These are phyloP conservation scores for Lodderomyces margitis DNA, from an alignment of 1,139 yeast genomes.

Conservation along the genomic window DNA sequence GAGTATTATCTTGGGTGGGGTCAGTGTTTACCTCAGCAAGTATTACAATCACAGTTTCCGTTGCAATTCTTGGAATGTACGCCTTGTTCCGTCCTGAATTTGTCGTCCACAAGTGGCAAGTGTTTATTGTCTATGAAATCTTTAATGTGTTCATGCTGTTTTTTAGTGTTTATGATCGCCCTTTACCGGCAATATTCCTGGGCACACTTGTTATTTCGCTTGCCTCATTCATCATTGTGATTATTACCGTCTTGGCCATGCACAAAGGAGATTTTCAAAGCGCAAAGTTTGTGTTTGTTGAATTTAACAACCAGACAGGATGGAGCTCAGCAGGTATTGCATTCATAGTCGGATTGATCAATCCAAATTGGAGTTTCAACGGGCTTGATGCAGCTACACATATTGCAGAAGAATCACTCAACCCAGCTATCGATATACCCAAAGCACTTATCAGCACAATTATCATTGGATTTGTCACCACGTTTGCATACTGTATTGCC, in stretches of 20 bases:
- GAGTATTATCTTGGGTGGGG: conserved; percentile 57
- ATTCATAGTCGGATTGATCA: conserved; percentile 64
- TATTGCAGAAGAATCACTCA: conserved; percentile 64
- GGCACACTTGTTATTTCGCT: conserved; percentile 56
- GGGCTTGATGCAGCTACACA: conserved; percentile 70
- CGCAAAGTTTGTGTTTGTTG: conserved; percentile 61
- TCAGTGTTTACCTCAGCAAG: conserved; percentile 60
- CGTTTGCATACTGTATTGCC: conserved; percentile 57
- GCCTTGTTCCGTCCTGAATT: conserved; percentile 43
- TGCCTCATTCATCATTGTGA: conserved; percentile 51
- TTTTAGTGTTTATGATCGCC: conserved; percentile 58
- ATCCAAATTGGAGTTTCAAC: conserved; percentile 70
- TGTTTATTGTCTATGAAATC: conserved; percentile 50
- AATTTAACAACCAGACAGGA: conserved; percentile 63
- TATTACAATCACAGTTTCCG: conserved; percentile 53
- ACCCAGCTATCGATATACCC: conserved; percentile 61
- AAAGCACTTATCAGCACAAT: conserved; percentile 64
- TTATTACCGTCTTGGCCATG: conserved; percentile 55
- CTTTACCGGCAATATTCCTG: conserved; percentile 52
- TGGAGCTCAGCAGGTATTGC: conserved; percentile 62
- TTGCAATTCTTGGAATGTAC: conserved; percentile 53
- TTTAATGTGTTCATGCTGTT: conserved; percentile 40
- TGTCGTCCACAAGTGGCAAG: conserved; percentile 54
- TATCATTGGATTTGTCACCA: conserved; percentile 62
- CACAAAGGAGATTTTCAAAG: conserved; percentile 50